Base-by-base conservation (phyloP, 768 basidiomycete species). In the Auriscalpium microsporum region DNA sequence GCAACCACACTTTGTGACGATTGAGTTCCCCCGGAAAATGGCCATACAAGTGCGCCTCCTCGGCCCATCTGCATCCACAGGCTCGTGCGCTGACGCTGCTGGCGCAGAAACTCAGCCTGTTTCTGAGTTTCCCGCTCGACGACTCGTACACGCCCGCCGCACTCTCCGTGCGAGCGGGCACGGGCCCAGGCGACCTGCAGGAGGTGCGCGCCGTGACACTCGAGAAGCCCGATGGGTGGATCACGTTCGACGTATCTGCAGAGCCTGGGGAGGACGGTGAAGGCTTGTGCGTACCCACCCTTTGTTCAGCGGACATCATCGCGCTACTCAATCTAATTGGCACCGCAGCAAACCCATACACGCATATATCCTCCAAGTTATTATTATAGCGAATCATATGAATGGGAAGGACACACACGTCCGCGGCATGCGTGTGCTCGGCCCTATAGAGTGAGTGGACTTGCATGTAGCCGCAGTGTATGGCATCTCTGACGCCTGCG, bases 351-450 rank as follows among this genome's bases (percentile, higher is more conserved):
- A 87, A 67, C 87, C 93, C 0, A 81, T 97, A 11, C 82, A 87
- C 60, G 90, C 91, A 2, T 94, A 95, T 64, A 82, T 97, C 10
- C 71, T 99, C 3, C 93, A 98, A 68, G 77, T 98, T 45, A 86
- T 94, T 56, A 80, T 99, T 49, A 76, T 93, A 13, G 84, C 87
- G 19, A 99, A 98, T 66, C 94, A 98, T 66, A 87, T 96, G 86
- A 97, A 94, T 63, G 96, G 96, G 7, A 98, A 98, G 67, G 96
- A 99, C 70, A 98, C 96, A 9, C 96, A 99, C 72, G 90, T 99
- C 16, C 83, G 96, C 11, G 94, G 95, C 4, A 70, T 98, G 42
- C 83, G 78, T 37, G 78, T 97, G n/a, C 81, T 92, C 53, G 95
- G 93, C 0, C 89, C 92, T 3, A 69, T 83, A 8, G 87, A 87